A percentile compares a stretch with the other conserved stretches of the same genome.
Evolutionary conservation across 345 rosid genomes (phyloP).

Genomic region (Gossypium sturtianum): DNA sequence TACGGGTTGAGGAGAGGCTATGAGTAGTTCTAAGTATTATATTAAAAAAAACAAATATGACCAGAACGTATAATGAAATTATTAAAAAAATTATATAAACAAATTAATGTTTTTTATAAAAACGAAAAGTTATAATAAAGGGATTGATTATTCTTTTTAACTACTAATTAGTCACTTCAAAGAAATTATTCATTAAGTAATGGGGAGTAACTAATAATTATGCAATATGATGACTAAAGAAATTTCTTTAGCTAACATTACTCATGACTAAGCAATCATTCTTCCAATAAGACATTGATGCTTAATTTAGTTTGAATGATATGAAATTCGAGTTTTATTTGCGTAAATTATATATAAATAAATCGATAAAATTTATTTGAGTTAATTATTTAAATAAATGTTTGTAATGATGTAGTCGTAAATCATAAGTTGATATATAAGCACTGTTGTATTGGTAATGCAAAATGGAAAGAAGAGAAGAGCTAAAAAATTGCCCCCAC

Average conservation of each 20-base stretch:
- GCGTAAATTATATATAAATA: too few relatives aligned
- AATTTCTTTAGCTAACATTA: conserved; percentile 8
- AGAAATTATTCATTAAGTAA: not conserved
- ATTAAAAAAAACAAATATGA: too few relatives aligned
- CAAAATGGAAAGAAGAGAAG: not conserved
- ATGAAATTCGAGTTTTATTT: not conserved
- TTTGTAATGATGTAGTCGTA: too few relatives aligned
- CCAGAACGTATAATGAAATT: too few relatives aligned
- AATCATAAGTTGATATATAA: too few relatives aligned
- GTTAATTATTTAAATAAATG: too few relatives aligned
- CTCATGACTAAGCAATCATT: conserved; percentile 10
- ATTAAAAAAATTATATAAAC: too few relatives aligned
- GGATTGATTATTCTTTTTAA: not conserved
- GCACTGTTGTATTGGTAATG: conserved; percentile 8
- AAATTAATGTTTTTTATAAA: too few relatives aligned
- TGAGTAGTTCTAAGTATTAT: too few relatives aligned
- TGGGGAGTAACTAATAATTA: not conserved
- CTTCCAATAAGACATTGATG: not conserved
- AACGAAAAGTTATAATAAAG: too few relatives aligned
- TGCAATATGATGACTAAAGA: not conserved
- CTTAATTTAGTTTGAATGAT: not conserved
- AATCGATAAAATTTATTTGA: too few relatives aligned
- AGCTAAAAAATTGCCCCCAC: not conserved
- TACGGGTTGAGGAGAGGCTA: too few relatives aligned
- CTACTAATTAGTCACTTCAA: not conserved